These are phyloP conservation scores for Vitis hybrid DNA, from an alignment of 177 flowering plant species.

Conservation along the genomic window DNA sequence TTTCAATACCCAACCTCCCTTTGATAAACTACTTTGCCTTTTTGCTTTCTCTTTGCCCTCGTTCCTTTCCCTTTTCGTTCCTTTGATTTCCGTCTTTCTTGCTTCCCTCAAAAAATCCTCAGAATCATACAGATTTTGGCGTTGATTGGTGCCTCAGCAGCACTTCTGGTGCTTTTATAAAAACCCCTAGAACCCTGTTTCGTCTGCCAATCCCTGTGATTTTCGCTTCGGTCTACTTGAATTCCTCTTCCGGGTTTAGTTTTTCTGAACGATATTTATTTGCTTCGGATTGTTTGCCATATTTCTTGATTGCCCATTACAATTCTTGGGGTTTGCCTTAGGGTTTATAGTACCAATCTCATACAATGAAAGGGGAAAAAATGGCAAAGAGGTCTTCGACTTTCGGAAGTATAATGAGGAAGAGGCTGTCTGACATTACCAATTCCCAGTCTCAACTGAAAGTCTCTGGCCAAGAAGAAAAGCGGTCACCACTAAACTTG, in stretches of 20 bases:
- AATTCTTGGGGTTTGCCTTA: slow-evolving; percentile 5
- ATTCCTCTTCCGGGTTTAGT: background rate
- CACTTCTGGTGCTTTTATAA: too few species aligned
- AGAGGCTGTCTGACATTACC: slow-evolving; percentile 66
- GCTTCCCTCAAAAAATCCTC: too few species aligned
- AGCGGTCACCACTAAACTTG: slow-evolving; percentile 8
- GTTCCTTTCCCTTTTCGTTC: slow-evolving; percentile 2
- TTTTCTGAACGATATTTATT: background rate
- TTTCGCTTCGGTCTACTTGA: background rate
- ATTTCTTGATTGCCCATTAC: slow-evolving; percentile 1
- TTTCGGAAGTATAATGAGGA: slow-evolving; percentile 43
- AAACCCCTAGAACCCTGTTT: background rate
- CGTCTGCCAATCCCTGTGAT: background rate
- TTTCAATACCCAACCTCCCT: slow-evolving; percentile 16
- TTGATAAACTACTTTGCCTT: background rate
- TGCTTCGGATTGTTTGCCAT: slow-evolving; percentile 3
- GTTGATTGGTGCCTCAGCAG: too few species aligned
- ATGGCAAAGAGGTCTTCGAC: slow-evolving; percentile 40
- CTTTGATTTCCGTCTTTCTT: background rate
- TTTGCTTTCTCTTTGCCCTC: background rate
- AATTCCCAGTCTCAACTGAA: slow-evolving; percentile 36
- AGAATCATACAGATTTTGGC: too few species aligned
- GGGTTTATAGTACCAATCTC: background rate
- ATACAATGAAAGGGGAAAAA: slow-evolving; percentile 37
- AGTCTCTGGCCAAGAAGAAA: slow-evolving; percentile 26